phyloP scores from a whole-genome alignment of 2,329 filamentous ascomycete genomes.

The Cyanodermella asteris region DNA sequence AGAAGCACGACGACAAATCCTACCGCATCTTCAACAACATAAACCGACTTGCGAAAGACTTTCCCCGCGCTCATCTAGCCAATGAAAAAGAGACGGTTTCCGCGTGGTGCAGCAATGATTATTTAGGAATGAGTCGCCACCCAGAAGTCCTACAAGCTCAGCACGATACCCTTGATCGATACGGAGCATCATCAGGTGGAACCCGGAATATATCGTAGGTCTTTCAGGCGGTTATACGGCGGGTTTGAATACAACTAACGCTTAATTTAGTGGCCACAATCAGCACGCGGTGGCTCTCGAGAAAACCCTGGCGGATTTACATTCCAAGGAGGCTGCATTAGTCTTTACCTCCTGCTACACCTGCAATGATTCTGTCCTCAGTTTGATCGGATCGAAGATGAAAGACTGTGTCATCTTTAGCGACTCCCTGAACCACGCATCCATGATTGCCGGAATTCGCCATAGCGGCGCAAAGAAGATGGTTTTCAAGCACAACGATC shows the following conservation, averaged over 20 bases:
- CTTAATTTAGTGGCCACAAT: slow-evolving; percentile 92
- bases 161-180: slow-evolving; percentile 86
- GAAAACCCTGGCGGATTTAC: slow-evolving; percentile 59
- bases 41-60: slow-evolving; percentile 90
- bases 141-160: slow-evolving; percentile 67
- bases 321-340: slow-evolving; percentile 75
- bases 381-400: slow-evolving; percentile 89
- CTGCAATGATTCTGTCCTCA: slow-evolving; percentile 89
- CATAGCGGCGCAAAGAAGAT: slow-evolving; percentile 94
- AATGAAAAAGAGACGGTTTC: slow-evolving; percentile 68
- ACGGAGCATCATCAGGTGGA: slow-evolving; percentile 84
- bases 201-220: slow-evolving; percentile 98
- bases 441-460: slow-evolving; percentile 97
- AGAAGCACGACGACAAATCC: slow-evolving; percentile 99
- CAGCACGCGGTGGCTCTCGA: slow-evolving; percentile 77
- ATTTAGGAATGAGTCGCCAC: slow-evolving; percentile 93
- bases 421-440: slow-evolving; percentile 91
- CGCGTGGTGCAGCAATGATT: slow-evolving; percentile 98
- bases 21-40: slow-evolving; percentile 99
- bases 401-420: slow-evolving; percentile 95
- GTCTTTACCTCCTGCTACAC: slow-evolving; percentile 98
- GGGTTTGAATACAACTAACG: no score
- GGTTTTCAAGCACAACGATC: slow-evolving; percentile 96
- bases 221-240: no score
- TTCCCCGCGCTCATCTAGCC: slow-evolving; percentile 82